Evolutionary conservation across 73 alveolate genomes (phyloP).

Genomic region (Uronychia binucleata): DNA sequence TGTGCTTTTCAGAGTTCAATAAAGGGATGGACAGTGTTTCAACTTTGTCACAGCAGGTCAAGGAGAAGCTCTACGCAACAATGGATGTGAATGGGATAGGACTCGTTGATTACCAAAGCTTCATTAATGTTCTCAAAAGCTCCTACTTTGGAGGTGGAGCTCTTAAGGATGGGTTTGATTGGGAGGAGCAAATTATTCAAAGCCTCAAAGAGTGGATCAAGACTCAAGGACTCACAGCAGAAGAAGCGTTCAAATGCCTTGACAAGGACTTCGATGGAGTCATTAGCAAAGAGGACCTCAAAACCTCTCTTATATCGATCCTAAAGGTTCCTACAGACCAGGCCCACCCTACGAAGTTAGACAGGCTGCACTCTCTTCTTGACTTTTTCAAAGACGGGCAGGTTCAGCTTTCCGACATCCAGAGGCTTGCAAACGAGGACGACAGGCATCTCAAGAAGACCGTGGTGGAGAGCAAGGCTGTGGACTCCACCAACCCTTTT

Average conservation of each 20-base stretch:
- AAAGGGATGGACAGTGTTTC: slow-evolving; percentile 49
- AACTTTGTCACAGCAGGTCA: slow-evolving; percentile 65
- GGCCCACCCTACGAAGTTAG: slow-evolving; percentile 60
- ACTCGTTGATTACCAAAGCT: slow-evolving; percentile 67
- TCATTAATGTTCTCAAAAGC: slow-evolving; percentile 52
- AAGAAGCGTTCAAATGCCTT: slow-evolving; percentile 78
- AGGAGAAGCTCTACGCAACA: slow-evolving; percentile 76
- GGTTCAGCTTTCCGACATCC: slow-evolving; percentile 71
- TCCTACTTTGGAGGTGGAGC: slow-evolving; percentile 13
- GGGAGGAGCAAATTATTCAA: slow-evolving; percentile 74
- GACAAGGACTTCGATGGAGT: slow-evolving; percentile 83
- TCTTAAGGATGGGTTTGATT: slow-evolving; percentile 70
- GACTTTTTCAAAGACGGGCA: slow-evolving; percentile 74
- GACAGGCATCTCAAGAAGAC: slow-evolving; percentile 17
- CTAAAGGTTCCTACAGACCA: slow-evolving; percentile 68
- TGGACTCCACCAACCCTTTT: slow-evolving; percentile 58
- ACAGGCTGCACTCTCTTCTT: slow-evolving; percentile 70
- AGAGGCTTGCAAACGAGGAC: slow-evolving; percentile 76
- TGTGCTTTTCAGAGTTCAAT: slow-evolving; percentile 66
- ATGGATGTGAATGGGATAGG: slow-evolving; percentile 80
- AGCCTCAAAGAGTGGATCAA: slow-evolving; percentile 74
- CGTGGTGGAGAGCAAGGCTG: slow-evolving; percentile 28
- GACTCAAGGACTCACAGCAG: slow-evolving; percentile 64
- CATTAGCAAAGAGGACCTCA: slow-evolving; percentile 69
- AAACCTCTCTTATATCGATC: slow-evolving; percentile 48